A percentile compares a stretch with the other conserved stretches of the same genome.
These are phyloP conservation scores for Labyrinthula sp. DNA, from an alignment of 352 stramenopile species.

Conservation along the genomic window DNA sequence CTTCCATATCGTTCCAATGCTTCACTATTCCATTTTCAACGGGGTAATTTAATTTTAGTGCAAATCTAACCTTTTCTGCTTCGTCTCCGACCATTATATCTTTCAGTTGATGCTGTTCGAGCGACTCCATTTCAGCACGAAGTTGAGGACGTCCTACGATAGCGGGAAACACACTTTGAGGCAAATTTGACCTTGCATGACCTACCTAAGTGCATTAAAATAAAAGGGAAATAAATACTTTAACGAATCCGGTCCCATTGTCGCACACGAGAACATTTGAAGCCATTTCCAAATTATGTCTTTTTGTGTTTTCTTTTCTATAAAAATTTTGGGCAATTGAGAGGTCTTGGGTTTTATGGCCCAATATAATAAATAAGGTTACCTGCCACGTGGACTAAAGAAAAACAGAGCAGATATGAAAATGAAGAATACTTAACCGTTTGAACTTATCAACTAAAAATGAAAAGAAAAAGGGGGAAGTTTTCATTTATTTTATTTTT, in stretches of 20 bases:
- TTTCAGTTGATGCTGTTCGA: constrained; percentile 37
- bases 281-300: not conserved
- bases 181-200: constrained; percentile 80
- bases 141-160: constrained; percentile 75
- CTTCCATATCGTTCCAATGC: constrained; percentile 89
- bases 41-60: constrained; percentile 42
- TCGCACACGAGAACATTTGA: constrained; percentile 42
- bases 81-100: constrained; percentile 86
- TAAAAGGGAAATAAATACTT: not conserved
- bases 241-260: constrained; percentile 44
- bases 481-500: too few relatives aligned
- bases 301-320: not conserved
- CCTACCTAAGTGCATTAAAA: constrained; percentile 46
- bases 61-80: constrained; percentile 37
- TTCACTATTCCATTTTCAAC: constrained; percentile 86
- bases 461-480: too few relatives aligned
- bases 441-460: too few relatives aligned
- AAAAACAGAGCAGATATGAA: too few relatives aligned
- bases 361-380: constrained; percentile 6
- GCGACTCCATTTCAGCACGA: constrained; percentile 58
- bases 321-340: not conserved
- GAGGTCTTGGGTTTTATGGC: not conserved
- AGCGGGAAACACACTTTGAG: constrained; percentile 71
- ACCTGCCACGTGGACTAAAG: too few relatives aligned
- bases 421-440: too few relatives aligned